Base-by-base conservation (phyloP, 2,329 filamentous ascomycete genomes). In the Aureobasidium subglaciale region DNA sequence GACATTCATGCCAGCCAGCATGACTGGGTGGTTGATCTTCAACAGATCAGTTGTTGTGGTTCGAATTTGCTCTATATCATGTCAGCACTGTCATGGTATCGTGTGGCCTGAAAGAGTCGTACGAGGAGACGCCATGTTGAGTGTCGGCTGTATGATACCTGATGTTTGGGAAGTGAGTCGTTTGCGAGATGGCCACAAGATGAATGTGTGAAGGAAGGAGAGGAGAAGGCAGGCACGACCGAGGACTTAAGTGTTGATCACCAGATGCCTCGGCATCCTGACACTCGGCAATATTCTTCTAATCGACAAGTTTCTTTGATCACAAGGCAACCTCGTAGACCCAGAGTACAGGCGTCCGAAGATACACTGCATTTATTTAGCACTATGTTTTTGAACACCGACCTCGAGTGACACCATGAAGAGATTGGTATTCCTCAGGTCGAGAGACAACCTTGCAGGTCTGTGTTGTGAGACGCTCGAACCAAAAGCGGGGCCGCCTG, bases 1-100 rank as follows among this genome's bases (percentile, higher is more conserved):
- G 61, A 97, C 93, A 80, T 99, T 97, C 93, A 99, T 99, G 72
- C 93, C 93, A 65, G 93, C 93, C 60, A 99, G 85, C 68, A 99
- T 78, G 70, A 99, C 79, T 58, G 93, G 93, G 76, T 99, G 93
- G 73, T 95, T 89, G 82, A 99, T 97, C 80, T 90, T 88, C 76
- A 99, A 87, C 62, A 97, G 87, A 82, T 97, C 92, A 65, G 93
- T 99, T 67, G 91, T 79, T 63, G 88, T 85, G 54, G 93, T 99
- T 68, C 88, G 88, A 73, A 99, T 86, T 78, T 88, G 81, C 78
- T 93, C 88, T 92, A 72, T 20, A 43, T 52, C 62, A 64, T 59
- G 69, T 71, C 59, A 63, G 61, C 43, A 46, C n/a, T n/a, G n/a
- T n/a, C n/a, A n/a, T n/a, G n/a, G n/a, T n/a, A n/a, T n/a, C n/a